Base-by-base conservation (phyloP, 345 rosid genomes). In the Heritiera fomes region DNA sequence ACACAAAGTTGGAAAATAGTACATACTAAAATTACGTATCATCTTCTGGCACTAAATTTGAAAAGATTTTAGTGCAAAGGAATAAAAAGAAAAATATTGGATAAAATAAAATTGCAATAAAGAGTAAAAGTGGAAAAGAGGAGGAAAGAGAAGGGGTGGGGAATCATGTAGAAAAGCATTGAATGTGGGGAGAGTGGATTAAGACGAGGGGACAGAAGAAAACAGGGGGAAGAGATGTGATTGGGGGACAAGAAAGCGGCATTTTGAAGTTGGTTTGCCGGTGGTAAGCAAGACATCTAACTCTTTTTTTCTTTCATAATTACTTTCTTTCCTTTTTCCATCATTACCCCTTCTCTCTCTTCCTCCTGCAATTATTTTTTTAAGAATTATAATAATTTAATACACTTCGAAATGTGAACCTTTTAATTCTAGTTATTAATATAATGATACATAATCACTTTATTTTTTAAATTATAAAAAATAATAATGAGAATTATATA, bases 171-270 rank as follows among this genome's bases (percentile, higher is more conserved):
- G 10, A 46, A 32, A 43, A 12, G 40, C 2, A 34, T 46, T 63
- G 15, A 52, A 32, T 40, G 23, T 38, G 40, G 71, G 46, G 12
- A 40, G 62, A 49, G 72, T 12, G 55, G 8, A 78, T 53, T 55
- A 23, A 28, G 13, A 7, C 12, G 43, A 46, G 66, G 82, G 40
- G 77, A 78, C 73, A 76, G 50, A 70, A 41, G 82, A 73, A 75
- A 82, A 81, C 82, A 76, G 76, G 79, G 81, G 78, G 69, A 58
- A 66, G 67, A 61, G 67, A 43, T 45, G 81, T 46, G 80, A 75
- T 62, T 38, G 69, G 87, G 91, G 73, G 88, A 85, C 91, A 85
- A 80, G 86, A 82, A 85, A 79, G 88, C 83, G 86, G 84, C 83
- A 83, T 18, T 64, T 81, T 79, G 71, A 80, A 87, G 86, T 84